Percentiles rank a stretch among this genome's conserved stretches.
Conservation (phyloP, 202 grass and related monocot genomes). For the Schoenoplectus triqueter region DNA sequence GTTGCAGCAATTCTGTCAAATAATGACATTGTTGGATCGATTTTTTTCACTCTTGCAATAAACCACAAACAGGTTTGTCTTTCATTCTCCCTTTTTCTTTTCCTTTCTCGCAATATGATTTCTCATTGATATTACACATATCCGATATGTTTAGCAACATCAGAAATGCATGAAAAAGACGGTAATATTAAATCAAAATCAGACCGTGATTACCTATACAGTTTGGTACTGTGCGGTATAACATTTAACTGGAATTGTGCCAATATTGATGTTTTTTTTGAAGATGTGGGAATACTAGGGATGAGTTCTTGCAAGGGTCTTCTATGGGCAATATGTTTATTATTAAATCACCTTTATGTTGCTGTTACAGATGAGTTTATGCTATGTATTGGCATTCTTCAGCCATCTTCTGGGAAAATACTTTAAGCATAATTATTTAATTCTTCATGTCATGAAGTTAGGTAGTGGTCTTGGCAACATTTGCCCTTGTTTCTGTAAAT, state of each 20-base stretch:
- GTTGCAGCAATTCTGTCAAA: constrained; percentile 61
- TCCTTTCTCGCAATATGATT: constrained; percentile 23
- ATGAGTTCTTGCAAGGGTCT: not conserved
- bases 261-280: not conserved
- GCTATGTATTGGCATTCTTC: constrained; percentile 91
- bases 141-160: constrained; percentile 12
- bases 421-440: constrained; percentile 59
- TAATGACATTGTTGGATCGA: constrained; percentile 63
- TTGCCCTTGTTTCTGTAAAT: constrained; percentile 55
- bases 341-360: not conserved
- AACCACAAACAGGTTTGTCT: constrained; percentile 82
- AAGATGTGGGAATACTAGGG: constrained; percentile 3
- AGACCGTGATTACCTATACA: not conserved
- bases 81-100: not conserved
- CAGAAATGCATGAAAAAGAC: not conserved
- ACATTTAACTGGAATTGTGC: not conserved
- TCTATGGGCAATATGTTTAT: not conserved
- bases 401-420: constrained; percentile 88
- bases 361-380: constrained; percentile 86
- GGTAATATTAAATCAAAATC: not conserved
- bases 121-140: not conserved
- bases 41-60: constrained; percentile 83
- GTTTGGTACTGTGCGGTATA: not conserved
- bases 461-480: constrained; percentile 76
- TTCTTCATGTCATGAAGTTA: constrained; percentile 74